Evolutionary conservation across 805 yeast genomes (phyloP), one percentile per base, ranked within the genome.

Genomic region (Candida insectorum): DNA sequence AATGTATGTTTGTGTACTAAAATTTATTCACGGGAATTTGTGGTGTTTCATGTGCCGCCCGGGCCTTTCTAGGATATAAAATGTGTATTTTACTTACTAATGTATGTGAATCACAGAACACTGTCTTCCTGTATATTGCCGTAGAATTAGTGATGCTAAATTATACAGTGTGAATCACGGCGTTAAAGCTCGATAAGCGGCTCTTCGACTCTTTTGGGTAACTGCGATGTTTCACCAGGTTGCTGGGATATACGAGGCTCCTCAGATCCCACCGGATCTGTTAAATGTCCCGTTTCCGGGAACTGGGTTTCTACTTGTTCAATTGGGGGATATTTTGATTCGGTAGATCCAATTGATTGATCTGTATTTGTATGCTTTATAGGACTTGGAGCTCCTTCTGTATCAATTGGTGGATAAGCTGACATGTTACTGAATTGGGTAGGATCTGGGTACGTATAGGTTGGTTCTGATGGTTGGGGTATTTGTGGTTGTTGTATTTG

Each of bases 161-260:
- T 13, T 24, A n/a, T n/a, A 9, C 26, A 24, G 6, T 24, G 26
- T 20, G 7, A 20, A 20, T 10, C 9, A 31, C 11, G 16, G n/a
- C 16, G 6, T 33, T 48, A 64, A 26, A 66, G 43, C 40, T 66
- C 72, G 35, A 66, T 66, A 34, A 66, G 56, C 6, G 69, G 69
- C 40, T 62, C 70, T 10, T 49, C 44, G 4, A 41, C 47, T 26
- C 29, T 34, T 12, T 39, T 31, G 7, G 36, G 19, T 14, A 7
- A 13, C 10, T 8, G 19, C 16, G 9, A 15, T 26, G 28, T 26
- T 26, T 26, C n/a, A n/a, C n/a, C n/a, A n/a, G n/a, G n/a, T n/a
- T n/a, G n/a, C 17, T 24, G 13, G 26, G 26, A 9, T 13, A 8
- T 8, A 11, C 8, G 23, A 11, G 10, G 11, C 11, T 11, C 11